These are phyloP conservation scores for Aristolochia contorta DNA, from an alignment of 164 flowering plant genomes.

Conservation along the genomic window DNA sequence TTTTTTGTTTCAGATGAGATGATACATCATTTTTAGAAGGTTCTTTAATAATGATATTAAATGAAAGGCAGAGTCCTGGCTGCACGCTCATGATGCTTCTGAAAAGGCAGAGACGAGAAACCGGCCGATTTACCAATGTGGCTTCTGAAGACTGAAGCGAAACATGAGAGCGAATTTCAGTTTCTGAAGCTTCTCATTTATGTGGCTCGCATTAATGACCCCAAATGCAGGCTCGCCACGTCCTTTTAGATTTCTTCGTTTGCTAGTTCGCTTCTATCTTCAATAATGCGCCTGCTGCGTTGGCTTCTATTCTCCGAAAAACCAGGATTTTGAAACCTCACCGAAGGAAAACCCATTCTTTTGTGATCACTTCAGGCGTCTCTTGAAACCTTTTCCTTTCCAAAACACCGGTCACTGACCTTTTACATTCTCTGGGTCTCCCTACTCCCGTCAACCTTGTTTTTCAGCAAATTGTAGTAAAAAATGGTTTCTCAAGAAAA, in stretches of 20 bases:
- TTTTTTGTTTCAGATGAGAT: too few relatives aligned
- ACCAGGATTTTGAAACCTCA: constrained; percentile 16
- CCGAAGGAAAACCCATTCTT: constrained; percentile 27
- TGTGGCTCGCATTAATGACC: too few relatives aligned
- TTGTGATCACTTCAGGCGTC: constrained; percentile 22
- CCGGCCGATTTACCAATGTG: too few relatives aligned
- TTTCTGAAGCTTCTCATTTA: too few relatives aligned
- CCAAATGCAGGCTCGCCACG: not conserved
- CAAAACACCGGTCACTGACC: constrained; percentile 26
- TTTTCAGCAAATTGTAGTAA: constrained; percentile 13
- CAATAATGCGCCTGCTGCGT: constrained; percentile 4
- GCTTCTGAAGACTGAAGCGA: too few relatives aligned
- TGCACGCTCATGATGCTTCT: too few relatives aligned
- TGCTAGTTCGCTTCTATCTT: not conserved
- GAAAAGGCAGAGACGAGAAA: too few relatives aligned
- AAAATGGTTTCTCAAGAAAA: constrained; percentile 38
- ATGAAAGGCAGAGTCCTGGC: too few relatives aligned
- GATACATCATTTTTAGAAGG: too few relatives aligned
- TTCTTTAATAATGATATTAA: too few relatives aligned
- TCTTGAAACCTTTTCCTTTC: constrained; percentile 20
- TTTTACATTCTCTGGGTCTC: constrained; percentile 17
- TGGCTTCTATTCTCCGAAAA: constrained; percentile 19
- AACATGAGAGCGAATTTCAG: too few relatives aligned
- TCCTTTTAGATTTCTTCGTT: too few relatives aligned
- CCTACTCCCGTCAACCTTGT: constrained; percentile 12